Evolutionary conservation across 2,329 filamentous ascomycete species (phyloP).

Genomic region (Aspergillus oerlinghausenensis): DNA sequence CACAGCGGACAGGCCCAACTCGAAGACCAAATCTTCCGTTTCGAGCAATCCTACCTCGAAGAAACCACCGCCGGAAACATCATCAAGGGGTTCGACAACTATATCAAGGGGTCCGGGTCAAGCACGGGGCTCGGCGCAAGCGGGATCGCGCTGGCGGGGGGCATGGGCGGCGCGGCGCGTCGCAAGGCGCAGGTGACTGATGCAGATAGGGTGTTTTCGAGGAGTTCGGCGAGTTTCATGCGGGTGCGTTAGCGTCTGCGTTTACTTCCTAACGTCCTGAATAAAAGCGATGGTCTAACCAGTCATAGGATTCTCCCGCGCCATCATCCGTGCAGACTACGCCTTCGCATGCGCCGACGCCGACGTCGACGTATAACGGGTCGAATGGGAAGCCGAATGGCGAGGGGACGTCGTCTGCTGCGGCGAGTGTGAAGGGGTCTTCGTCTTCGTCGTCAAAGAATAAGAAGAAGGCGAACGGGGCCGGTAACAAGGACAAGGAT

Average conservation of each 20-base stretch:
- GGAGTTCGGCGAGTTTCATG: conserved; percentile 47
- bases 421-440: conserved; percentile 28
- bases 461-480: conserved; percentile 34
- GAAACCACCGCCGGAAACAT: conserved; percentile 88
- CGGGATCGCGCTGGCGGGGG: conserved; percentile 28
- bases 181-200: conserved; percentile 44
- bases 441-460: conserved; percentile 33
- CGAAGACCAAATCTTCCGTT: conserved; percentile 78
- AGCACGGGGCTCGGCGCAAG: conserved; percentile 32
- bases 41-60: conserved; percentile 85
- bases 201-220: conserved; percentile 44
- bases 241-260: conserved; percentile 24
- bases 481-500: conserved; percentile 16
- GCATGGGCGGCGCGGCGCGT: conserved; percentile 25
- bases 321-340: conserved; percentile 44
- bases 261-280: neutral
- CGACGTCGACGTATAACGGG: conserved; percentile 35
- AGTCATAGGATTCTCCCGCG: conserved; percentile 37
- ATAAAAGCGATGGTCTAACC: neutral
- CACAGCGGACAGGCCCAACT: conserved; percentile 45
- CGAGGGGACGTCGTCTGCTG: conserved; percentile 18
- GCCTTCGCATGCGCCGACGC: conserved; percentile 44
- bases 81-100: conserved; percentile 95
- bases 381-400: conserved; percentile 25
- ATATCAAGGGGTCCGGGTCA: conserved; percentile 81